Percentiles rank a stretch among this genome's conserved stretches.
Conservation (phyloP, 1,284 basidiomycete species). For the Sanghuangporus sanghuang region DNA sequence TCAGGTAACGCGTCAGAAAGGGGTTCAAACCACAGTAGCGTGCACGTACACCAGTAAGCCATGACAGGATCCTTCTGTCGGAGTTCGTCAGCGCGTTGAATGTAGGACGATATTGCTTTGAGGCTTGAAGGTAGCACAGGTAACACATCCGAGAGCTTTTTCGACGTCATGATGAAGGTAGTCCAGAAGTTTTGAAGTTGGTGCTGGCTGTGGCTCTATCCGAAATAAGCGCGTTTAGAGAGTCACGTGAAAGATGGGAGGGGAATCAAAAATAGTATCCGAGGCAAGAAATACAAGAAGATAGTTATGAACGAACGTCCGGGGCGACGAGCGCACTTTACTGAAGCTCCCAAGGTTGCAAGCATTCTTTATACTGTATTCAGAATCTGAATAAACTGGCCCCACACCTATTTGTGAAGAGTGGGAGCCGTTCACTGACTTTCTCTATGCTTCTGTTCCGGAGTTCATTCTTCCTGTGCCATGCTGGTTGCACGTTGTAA, state of each 20-base stretch:
- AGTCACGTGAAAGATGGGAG: not conserved
- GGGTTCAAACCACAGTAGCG: constrained; percentile 7
- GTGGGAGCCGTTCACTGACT: not conserved
- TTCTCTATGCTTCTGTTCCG: not conserved
- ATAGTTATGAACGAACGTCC: not conserved
- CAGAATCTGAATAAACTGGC: not conserved
- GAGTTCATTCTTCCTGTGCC: not conserved
- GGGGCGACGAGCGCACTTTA: not conserved
- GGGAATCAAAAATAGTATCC: not conserved
- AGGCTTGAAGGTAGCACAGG: constrained; percentile 53
- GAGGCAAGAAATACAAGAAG: not conserved
- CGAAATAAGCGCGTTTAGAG: not conserved
- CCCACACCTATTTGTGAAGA: not conserved
- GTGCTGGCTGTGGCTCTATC: not conserved
- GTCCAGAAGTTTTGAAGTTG: not conserved
- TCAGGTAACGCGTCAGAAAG: constrained; percentile 13
- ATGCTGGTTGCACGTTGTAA: not conserved
- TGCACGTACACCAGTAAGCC: constrained; percentile 86
- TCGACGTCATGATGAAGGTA: constrained; percentile 5
- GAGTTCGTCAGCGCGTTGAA: constrained; percentile 90
- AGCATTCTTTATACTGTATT: not conserved
- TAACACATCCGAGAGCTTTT: constrained; percentile 25
- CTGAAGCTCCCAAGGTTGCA: not conserved
- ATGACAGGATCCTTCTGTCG: constrained; percentile 78
- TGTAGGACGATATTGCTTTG: constrained; percentile 66